phyloP scores from a whole-genome alignment of 129 eudicot genomes.

The Flaveria sonorensis region DNA sequence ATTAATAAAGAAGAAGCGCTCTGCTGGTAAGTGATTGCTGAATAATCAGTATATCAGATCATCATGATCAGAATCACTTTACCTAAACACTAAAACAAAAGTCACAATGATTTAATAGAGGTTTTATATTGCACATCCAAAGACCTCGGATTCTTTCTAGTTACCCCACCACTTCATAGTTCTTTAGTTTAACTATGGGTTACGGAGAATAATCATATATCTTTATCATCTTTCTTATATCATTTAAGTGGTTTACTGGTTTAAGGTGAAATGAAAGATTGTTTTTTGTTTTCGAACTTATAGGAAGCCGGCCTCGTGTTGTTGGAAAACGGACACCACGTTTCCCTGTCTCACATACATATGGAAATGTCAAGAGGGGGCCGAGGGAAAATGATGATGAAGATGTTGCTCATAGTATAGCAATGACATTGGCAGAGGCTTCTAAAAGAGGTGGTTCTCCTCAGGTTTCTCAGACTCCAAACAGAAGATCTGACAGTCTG shows the following conservation, averaged over 20 bases:
- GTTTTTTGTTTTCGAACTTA: slow-evolving; percentile 27
- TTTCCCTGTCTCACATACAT: slow-evolving; percentile 65
- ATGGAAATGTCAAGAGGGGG: slow-evolving; percentile 56
- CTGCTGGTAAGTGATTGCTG: slow-evolving; percentile 67
- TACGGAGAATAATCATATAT: slow-evolving; percentile 17
- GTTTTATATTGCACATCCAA: not conserved
- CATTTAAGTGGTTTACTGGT: slow-evolving; percentile 8
- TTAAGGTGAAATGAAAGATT: slow-evolving; percentile 15
- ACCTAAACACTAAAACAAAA: not conserved
- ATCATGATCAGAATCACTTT: slow-evolving; percentile 2
- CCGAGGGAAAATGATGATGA: slow-evolving; percentile 61
- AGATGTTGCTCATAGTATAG: slow-evolving; percentile 78
- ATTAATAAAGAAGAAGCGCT: slow-evolving; percentile 76
- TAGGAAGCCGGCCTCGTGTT: slow-evolving; percentile 80
- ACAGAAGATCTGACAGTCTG: slow-evolving; percentile 48
- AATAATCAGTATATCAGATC: not conserved
- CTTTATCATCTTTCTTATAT: slow-evolving; percentile 19
- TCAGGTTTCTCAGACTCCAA: slow-evolving; percentile 72
- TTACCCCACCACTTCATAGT: slow-evolving; percentile 6
- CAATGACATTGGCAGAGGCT: slow-evolving; percentile 83
- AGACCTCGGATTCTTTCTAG: not conserved
- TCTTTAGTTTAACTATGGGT: slow-evolving; percentile 17
- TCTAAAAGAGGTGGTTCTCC: slow-evolving; percentile 86
- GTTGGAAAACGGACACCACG: slow-evolving; percentile 99
- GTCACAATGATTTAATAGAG: not conserved